Percentiles rank a stretch among this genome's conserved stretches.
Conservation (phyloP, 2,329 filamentous ascomycete genomes). For the Biscogniauxia sp. region DNA sequence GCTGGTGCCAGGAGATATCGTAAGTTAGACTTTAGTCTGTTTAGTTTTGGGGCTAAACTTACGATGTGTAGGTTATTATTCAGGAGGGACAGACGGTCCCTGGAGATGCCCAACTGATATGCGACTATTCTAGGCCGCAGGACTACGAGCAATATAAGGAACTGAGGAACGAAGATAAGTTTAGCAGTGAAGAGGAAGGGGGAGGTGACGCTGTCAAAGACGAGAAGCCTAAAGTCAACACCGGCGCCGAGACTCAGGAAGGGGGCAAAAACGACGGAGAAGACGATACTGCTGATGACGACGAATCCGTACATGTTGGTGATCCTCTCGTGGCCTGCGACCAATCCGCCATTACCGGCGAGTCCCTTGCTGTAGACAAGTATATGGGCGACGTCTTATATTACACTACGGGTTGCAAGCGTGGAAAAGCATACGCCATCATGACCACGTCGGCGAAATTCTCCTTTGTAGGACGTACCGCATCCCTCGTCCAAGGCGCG, state of each 20-base stretch:
- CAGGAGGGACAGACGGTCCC: conserved; percentile 72
- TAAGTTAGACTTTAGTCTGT: conserved; percentile 42
- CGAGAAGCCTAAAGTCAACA: conserved; percentile 40
- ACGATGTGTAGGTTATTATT: conserved; percentile 54
- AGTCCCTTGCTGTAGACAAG: conserved; percentile 76
- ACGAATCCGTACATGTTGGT: conserved; percentile 58
- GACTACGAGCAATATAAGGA: conserved; percentile 38
- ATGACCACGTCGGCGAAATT: conserved; percentile 65
- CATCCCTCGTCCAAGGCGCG: conserved; percentile 70
- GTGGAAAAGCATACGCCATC: conserved; percentile 71
- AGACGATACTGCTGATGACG: conserved; percentile 51
- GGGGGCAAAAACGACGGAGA: conserved; percentile 58
- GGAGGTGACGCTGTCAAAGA: conserved; percentile 14
- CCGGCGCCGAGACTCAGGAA: conserved; percentile 49
- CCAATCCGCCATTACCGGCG: conserved; percentile 78
- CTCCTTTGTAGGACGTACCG: conserved; percentile 76
- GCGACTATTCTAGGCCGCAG: conserved; percentile 66
- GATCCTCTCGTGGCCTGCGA: conserved; percentile 69
- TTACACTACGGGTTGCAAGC: conserved; percentile 81
- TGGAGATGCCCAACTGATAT: conserved; percentile 69
- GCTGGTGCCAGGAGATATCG: conserved; percentile 73
- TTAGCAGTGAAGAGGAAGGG: conserved; percentile 19
- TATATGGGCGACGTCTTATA: conserved; percentile 75
- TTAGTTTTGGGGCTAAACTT: background rate
- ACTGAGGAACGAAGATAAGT: conserved; percentile 30